A percentile compares a stretch with the other conserved stretches of the same genome.
phyloP scores from a whole-genome alignment of 768 basidiomycete species.

The Cantharellus cinnabarinus region DNA sequence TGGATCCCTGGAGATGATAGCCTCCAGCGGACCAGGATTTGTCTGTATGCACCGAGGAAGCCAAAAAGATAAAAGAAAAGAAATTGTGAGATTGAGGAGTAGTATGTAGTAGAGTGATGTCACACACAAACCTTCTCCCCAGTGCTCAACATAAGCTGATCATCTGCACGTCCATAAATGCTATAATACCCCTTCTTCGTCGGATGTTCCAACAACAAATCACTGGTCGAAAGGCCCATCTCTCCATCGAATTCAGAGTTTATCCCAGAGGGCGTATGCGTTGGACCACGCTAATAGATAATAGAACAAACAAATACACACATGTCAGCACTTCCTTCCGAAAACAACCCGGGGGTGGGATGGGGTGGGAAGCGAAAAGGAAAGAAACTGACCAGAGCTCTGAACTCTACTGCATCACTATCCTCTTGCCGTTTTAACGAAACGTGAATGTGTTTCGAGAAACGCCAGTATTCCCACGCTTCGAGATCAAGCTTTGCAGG shows the following conservation, averaged over 20 bases:
- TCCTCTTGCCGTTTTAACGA: neutral
- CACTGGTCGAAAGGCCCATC: conserved; percentile 13
- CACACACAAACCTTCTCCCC: conserved; percentile 7
- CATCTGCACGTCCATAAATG: conserved; percentile 25
- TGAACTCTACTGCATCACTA: neutral
- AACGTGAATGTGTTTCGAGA: neutral
- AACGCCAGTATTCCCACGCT: conserved; percentile 3
- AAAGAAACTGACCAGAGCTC: neutral
- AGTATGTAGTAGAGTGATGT: neutral
- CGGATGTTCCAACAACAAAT: conserved; percentile 18
- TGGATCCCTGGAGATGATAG: conserved; percentile 18
- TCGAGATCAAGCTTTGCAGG: neutral
- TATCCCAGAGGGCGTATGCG: neutral
- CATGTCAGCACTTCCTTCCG: neutral
- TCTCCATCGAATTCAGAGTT: conserved; percentile 10
- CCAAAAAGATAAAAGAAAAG: neutral
- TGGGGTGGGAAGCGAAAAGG: too few relatives aligned
- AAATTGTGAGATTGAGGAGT: neutral
- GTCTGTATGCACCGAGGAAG: conserved; percentile 3
- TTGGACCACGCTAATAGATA: neutral
- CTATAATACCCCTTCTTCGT: conserved; percentile 19
- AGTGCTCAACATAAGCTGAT: conserved; percentile 26
- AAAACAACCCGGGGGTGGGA: neutral
- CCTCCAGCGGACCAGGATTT: conserved; percentile 17
- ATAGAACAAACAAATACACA: neutral